phyloP scores from a whole-genome alignment of 2,329 filamentous ascomycete genomes.

The Aspergillus neotritici region DNA sequence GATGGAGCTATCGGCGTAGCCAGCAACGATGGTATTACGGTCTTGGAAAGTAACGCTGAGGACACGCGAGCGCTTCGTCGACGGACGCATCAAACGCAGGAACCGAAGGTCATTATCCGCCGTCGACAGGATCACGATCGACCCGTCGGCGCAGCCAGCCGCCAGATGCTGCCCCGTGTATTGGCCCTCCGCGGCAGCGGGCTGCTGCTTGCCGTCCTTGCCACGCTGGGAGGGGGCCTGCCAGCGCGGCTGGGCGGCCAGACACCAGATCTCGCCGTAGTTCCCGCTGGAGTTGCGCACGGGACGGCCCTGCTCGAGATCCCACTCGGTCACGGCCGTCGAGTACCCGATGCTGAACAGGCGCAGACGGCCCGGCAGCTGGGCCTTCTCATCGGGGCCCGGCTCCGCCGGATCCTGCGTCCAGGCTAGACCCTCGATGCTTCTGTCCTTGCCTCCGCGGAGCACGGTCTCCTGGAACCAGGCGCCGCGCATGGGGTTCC shows the following conservation, averaged over 20 bases:
- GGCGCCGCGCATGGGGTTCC: slow-evolving; percentile 75
- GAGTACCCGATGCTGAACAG: slow-evolving; percentile 97
- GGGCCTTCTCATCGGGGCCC: slow-evolving; percentile 45
- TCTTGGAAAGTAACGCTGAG: slow-evolving; percentile 89
- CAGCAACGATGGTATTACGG: slow-evolving; percentile 73
- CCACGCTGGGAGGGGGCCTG: slow-evolving; percentile 30
- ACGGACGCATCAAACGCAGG: slow-evolving; percentile 67
- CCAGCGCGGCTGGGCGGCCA: slow-evolving; percentile 72
- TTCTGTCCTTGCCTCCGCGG: slow-evolving; percentile 74
- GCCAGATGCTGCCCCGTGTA: slow-evolving; percentile 61
- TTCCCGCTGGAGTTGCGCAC: slow-evolving; percentile 82
- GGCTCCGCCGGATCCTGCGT: slow-evolving; percentile 75
- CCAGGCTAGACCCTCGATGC: slow-evolving; percentile 88
- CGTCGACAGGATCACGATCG: slow-evolving; percentile 79
- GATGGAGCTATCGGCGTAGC: slow-evolving; percentile 95
- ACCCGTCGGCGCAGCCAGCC: slow-evolving; percentile 85
- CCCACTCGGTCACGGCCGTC: slow-evolving; percentile 89
- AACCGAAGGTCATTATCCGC: slow-evolving; percentile 79
- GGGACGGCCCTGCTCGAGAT: slow-evolving; percentile 71
- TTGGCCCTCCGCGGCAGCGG: slow-evolving; percentile 33
- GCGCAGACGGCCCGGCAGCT: slow-evolving; percentile 65
- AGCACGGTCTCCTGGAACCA: slow-evolving; percentile 92
- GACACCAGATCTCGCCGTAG: slow-evolving; percentile 94
- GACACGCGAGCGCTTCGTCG: slow-evolving; percentile 79
- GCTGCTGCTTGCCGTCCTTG: slow-evolving; percentile 32